A percentile compares a stretch with the other conserved stretches of the same genome.
phyloP scores from a whole-genome alignment of 2,329 filamentous ascomycete genomes.

The Tolypocladium inflatum region DNA sequence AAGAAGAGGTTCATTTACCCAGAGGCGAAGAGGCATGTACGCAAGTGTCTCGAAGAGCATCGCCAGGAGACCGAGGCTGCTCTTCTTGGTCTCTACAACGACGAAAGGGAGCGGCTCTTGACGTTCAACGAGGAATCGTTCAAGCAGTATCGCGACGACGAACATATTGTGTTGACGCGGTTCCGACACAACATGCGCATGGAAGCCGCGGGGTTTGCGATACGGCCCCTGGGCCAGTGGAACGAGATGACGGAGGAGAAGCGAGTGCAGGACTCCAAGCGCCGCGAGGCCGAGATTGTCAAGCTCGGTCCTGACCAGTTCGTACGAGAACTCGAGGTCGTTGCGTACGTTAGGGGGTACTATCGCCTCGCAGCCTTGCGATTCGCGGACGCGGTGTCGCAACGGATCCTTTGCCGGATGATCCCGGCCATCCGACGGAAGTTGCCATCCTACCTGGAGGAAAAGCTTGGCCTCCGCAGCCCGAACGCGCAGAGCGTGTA shows the following conservation, averaged over 20 bases:
- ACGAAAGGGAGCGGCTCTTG: constrained; percentile 46
- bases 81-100: constrained; percentile 35
- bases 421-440: constrained; percentile 32
- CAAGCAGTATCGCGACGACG: constrained; percentile 32
- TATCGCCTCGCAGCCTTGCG: constrained; percentile 57
- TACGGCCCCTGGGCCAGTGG: constrained; percentile 25
- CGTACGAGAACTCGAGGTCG: constrained; percentile 48
- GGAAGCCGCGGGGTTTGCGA: constrained; percentile 24
- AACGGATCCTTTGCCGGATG: constrained; percentile 38
- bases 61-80: constrained; percentile 23
- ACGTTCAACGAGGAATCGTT: constrained; percentile 46
- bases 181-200: constrained; percentile 41
- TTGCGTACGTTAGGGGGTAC: constrained; percentile 56
- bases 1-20: constrained; percentile 41
- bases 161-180: constrained; percentile 34
- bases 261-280: constrained; percentile 30
- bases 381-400: constrained; percentile 48
- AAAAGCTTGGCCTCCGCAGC: constrained; percentile 30
- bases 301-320: constrained; percentile 51
- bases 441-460: constrained; percentile 33
- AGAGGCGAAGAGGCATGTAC: constrained; percentile 32
- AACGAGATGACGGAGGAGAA: constrained; percentile 40
- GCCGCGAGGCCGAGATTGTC: constrained; percentile 29
- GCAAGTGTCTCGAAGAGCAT: constrained; percentile 31
- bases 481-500: constrained; percentile 21